Base-by-base conservation (phyloP, 1,139 yeast species). In the Protomyces gravidus region DNA sequence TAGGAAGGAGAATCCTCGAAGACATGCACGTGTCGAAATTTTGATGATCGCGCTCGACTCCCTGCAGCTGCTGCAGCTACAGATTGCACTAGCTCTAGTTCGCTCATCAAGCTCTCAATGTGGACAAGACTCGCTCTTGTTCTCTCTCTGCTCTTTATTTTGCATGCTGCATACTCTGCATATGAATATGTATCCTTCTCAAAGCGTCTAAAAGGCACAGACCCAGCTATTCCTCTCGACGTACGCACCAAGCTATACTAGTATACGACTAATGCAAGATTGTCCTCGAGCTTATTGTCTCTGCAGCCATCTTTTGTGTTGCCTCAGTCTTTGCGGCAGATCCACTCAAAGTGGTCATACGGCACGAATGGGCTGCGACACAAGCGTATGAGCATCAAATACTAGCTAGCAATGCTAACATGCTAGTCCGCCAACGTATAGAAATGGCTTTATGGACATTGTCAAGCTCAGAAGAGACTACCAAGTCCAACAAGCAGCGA, bases 111-210 rank as follows among this genome's bases (percentile, higher is more conserved):
- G n/a, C 32, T 28, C 32, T 1, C 13, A 9, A 36, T 36, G 42
- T 9, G n/a, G 9, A n/a, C 11, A 13, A 36, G 17, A 23, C 42
- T 36, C 17, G 42, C 42, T n/a, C 42, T 36, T 1, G 5, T 36
- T 1, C 7, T 46, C 25, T 53, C 58, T 15, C n/a, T 45, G 7
- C 32, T 46, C 46, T 53, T 53, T 51, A 53, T 53, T 39, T 50
- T 51, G 1, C 58, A 53, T 33, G 58, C 58, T 5, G 46, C 51
- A 19, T 53, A 23, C 39, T 53, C 58, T 2, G 58, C 58, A 5
- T 53, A 53, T 19, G 58, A 53, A 17, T 46, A 28, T 26, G 36
- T 53, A 26, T 53, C 58, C 23, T 28, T 45, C 33, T 40, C 58
- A 13, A 53, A 53, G 26, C 45, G 58, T 3, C 25, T 19, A 40